Conservation (phyloP, 2,329 filamentous ascomycete species). For the Sarocladium brachiariae region DNA sequence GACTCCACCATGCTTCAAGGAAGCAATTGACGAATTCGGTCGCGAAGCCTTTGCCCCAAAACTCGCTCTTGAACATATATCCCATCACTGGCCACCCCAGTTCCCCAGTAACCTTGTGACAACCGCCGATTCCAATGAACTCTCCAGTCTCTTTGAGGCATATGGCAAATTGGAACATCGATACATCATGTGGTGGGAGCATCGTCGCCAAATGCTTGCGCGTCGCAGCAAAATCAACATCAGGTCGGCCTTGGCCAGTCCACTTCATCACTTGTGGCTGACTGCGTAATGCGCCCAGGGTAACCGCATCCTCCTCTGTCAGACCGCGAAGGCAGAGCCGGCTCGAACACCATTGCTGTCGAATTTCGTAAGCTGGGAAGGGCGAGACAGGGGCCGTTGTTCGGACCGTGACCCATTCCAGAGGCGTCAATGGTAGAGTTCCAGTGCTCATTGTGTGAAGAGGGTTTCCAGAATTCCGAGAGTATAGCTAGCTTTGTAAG, state of each 20-base stretch:
- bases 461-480: too few relatives aligned
- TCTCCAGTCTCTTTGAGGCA: conserved; percentile 38
- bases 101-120: conserved; percentile 25
- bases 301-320: conserved; percentile 40
- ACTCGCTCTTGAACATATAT: conserved; percentile 46
- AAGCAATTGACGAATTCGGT: conserved; percentile 48
- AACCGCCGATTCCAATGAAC: conserved; percentile 44
- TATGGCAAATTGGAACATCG: conserved; percentile 52
- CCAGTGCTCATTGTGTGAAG: neutral
- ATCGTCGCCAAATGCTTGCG: conserved; percentile 30
- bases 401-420: conserved; percentile 35
- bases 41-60: conserved; percentile 50
- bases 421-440: conserved; percentile 11
- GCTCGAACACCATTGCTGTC: conserved; percentile 38
- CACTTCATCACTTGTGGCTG: conserved; percentile 57
- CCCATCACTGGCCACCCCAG: conserved; percentile 52
- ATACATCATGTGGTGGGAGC: conserved; percentile 41
- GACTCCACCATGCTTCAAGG: conserved; percentile 37
- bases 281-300: conserved; percentile 43
- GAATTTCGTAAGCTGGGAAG: conserved; percentile 31
- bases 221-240: conserved; percentile 39
- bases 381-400: conserved; percentile 39
- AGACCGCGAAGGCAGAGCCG: conserved; percentile 50
- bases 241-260: conserved; percentile 36
- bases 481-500: too few relatives aligned